Evolutionary conservation across 2,329 filamentous ascomycete genomes (phyloP).

Genomic region (Microsporum canis): DNA sequence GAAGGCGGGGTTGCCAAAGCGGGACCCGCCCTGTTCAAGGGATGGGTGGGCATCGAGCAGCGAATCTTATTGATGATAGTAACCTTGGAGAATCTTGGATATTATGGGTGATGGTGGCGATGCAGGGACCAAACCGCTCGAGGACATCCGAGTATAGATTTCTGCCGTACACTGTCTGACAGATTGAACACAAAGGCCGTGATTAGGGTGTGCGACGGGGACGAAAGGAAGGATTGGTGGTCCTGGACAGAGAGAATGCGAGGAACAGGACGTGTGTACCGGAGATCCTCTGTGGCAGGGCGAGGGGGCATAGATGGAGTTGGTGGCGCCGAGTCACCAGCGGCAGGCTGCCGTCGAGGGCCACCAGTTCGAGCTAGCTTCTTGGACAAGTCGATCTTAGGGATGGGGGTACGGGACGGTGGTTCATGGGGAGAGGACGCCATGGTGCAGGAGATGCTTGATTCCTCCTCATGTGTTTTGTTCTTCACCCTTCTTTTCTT

Average conservation of each 20-base stretch:
- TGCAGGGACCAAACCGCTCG: constrained; percentile 37
- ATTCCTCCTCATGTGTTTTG: background rate
- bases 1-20: constrained; percentile 92
- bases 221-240: constrained; percentile 68
- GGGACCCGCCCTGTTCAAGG: constrained; percentile 72
- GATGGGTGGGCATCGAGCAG: constrained; percentile 62
- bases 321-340: constrained; percentile 51
- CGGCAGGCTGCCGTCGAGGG: constrained; percentile 22
- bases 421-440: constrained; percentile 14
- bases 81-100: constrained; percentile 55
- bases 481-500: background rate
- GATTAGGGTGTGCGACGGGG: constrained; percentile 63
- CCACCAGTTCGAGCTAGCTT: constrained; percentile 28
- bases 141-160: constrained; percentile 52
- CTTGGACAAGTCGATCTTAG: constrained; percentile 30
- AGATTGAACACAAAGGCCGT: constrained; percentile 77
- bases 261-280: constrained; percentile 57
- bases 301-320: constrained; percentile 64
- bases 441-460: constrained; percentile 8
- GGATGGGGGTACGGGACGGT: constrained; percentile 1
- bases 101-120: constrained; percentile 46
- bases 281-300: constrained; percentile 47
- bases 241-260: constrained; percentile 73
- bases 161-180: constrained; percentile 66
- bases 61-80: constrained; percentile 54